Percentiles rank a stretch among this genome's conserved stretches.
These are phyloP conservation scores for Ascoidea rubescens DNA, from an alignment of 805 yeast species.

Conservation along the genomic window DNA sequence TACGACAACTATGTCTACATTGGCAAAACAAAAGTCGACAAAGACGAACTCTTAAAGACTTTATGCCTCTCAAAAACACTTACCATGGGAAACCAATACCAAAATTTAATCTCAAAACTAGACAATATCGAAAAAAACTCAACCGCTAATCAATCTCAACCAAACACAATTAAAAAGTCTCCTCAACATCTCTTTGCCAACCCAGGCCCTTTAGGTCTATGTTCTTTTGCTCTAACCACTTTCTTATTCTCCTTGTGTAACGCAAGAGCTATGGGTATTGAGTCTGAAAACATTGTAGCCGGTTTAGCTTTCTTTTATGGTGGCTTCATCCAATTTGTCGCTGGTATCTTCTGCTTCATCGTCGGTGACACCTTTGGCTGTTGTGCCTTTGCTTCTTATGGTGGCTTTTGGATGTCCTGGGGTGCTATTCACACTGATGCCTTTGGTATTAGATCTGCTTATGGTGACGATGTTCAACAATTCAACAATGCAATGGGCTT, in stretches of 20 bases:
- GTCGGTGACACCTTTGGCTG: conserved; percentile 69
- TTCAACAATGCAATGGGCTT: conserved; percentile 40
- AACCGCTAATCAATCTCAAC: conserved; percentile 16
- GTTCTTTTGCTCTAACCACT: conserved; percentile 44
- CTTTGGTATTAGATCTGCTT: conserved; percentile 39
- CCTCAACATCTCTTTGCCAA: conserved; percentile 26
- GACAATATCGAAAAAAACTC: conserved; percentile 71
- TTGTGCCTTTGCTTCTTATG: conserved; percentile 33
- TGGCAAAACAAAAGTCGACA: conserved; percentile 58
- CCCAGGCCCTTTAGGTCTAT: conserved; percentile 65
- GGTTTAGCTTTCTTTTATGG: conserved; percentile 62
- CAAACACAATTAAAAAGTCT: no score
- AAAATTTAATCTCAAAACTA: no score
- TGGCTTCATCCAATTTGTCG: conserved; percentile 55
- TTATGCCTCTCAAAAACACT: conserved; percentile 31
- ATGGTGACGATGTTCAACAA: conserved; percentile 29
- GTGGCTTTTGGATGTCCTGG: conserved; percentile 70
- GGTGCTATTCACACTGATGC: conserved; percentile 49
- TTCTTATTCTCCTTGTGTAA: conserved; percentile 52
- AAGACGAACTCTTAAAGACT: conserved; percentile 44
- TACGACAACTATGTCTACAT: conserved; percentile 41
- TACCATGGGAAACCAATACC: no score
- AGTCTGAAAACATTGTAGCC: conserved; percentile 43
- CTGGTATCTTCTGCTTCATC: conserved; percentile 69
- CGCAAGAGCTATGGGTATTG: conserved; percentile 55